Conservation (phyloP, 169 alveolate species). For the Eimeria necatrix region DNA sequence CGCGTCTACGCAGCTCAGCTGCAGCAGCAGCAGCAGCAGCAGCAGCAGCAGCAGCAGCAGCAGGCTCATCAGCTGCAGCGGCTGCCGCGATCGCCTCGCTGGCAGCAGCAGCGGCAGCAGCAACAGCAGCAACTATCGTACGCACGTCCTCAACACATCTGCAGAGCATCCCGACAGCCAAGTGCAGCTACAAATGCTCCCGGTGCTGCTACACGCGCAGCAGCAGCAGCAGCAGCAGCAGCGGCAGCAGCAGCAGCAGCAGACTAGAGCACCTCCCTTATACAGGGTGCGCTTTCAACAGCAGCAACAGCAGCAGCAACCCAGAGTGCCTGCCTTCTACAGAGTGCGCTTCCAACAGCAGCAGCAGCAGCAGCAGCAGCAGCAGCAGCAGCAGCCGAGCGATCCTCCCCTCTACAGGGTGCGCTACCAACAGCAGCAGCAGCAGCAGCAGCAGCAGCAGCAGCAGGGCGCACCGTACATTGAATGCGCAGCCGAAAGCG, state of each 20-base stretch:
- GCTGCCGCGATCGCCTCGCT: no score
- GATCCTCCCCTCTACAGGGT: no score
- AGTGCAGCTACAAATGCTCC: neutral
- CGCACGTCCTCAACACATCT: neutral
- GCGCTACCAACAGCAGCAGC: neutral
- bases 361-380: constrained; percentile 40
- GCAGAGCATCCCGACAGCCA: neutral
- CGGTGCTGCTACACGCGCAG: neutral
- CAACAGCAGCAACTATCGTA: no score
- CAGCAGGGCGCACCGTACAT: constrained; percentile 38
- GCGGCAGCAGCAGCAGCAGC: neutral
- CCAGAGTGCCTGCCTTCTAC: neutral
- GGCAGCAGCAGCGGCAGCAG: no score
- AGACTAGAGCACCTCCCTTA: neutral
- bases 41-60: neutral
- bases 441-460: constrained; percentile 17
- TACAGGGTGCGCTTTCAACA: neutral
- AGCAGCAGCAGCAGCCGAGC: neutral
- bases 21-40: neutral
- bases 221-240: constrained; percentile 27
- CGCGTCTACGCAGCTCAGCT: constrained; percentile 76
- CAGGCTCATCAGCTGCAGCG: neutral
- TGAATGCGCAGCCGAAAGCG: constrained; percentile 1
- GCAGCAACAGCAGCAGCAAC: constrained; percentile 27
- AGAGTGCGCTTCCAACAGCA: neutral